Percentiles rank a stretch among this genome's conserved stretches.
These are phyloP conservation scores for Apophysomyces ossiformis DNA, from an alignment of 371 early-diverging fungal genomes.

Conservation along the genomic window DNA sequence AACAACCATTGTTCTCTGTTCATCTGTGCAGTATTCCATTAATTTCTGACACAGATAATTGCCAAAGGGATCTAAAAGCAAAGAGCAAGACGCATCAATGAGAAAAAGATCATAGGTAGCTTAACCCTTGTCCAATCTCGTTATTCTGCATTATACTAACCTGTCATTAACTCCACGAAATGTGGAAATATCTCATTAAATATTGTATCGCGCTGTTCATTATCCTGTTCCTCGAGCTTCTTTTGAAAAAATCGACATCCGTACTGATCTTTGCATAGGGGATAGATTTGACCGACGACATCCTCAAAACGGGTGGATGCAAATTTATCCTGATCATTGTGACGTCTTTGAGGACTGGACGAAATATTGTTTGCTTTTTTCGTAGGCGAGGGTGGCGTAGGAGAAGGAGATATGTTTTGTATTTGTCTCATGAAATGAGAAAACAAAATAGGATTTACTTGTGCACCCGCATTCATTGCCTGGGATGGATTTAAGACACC, in stretches of 20 bases:
- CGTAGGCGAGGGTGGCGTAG: slow-evolving; percentile 20
- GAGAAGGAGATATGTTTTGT: slow-evolving; percentile 14
- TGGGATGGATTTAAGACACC: slow-evolving; percentile 9
- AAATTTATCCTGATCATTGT: slow-evolving; percentile 60
- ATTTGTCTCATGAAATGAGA: slow-evolving; percentile 35
- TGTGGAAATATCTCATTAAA: slow-evolving; percentile 76
- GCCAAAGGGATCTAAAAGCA: slow-evolving; percentile 82
- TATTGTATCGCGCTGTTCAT: slow-evolving; percentile 65
- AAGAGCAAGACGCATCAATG: slow-evolving; percentile 5
- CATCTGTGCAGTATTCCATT: slow-evolving; percentile 77
- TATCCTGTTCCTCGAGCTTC: slow-evolving; percentile 79
- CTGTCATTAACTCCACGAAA: slow-evolving; percentile 85
- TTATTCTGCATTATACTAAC: slow-evolving; percentile 30
- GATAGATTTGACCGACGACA: slow-evolving; percentile 72
- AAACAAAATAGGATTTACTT: slow-evolving; percentile 29
- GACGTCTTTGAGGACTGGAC: slow-evolving; percentile 18
- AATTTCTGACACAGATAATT: slow-evolving; percentile 93
- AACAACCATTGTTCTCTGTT: slow-evolving; percentile 75
- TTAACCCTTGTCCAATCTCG: background rate
- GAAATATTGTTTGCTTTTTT: slow-evolving; percentile 11
- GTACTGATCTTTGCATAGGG: slow-evolving; percentile 89
- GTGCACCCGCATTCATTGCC: slow-evolving; percentile 14
- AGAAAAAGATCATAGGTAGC: background rate
- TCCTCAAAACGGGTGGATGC: slow-evolving; percentile 68
- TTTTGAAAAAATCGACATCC: slow-evolving; percentile 90